Evolutionary conservation across 768 basidiomycete species (phyloP).

Genomic region (Tricholoma hemisulphureum): DNA sequence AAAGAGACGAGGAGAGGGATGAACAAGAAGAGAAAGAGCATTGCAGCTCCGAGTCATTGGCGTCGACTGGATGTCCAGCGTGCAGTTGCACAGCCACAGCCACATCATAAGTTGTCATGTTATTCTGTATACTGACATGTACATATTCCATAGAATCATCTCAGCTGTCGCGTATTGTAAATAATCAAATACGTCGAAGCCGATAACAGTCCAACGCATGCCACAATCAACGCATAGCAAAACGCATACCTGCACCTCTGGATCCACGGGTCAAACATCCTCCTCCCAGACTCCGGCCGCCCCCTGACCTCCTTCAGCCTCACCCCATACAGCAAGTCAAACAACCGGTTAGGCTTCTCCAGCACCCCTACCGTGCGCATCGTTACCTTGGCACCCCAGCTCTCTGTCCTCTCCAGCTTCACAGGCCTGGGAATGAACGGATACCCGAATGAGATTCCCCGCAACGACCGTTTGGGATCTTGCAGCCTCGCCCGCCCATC

Average conservation of each 20-base stretch:
- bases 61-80: no score
- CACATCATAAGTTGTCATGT: no score
- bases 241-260: conserved; percentile 58
- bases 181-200: conserved; percentile 43
- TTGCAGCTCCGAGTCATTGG: not conserved
- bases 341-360: conserved; percentile 42
- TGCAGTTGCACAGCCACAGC: no score
- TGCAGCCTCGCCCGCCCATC: conserved; percentile 43
- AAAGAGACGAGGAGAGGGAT: not conserved
- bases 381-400: conserved; percentile 18
- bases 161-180: conserved; percentile 38
- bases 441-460: conserved; percentile 53
- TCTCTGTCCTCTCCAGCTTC: conserved; percentile 25
- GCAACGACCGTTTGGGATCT: conserved; percentile 43
- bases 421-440: conserved; percentile 58
- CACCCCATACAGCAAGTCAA: conserved; percentile 46
- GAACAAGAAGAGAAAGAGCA: not conserved
- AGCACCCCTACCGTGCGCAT: conserved; percentile 32
- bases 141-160: conserved; percentile 8
- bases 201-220: conserved; percentile 38
- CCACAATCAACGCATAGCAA: conserved; percentile 48
- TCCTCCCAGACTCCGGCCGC: conserved; percentile 41
- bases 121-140: no score
- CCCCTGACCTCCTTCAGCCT: conserved; percentile 43
- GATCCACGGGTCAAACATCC: conserved; percentile 59